These are phyloP conservation scores for Dimargaris cristalligena DNA, from an alignment of 192 early-diverging fungal genomes.

Conservation along the genomic window DNA sequence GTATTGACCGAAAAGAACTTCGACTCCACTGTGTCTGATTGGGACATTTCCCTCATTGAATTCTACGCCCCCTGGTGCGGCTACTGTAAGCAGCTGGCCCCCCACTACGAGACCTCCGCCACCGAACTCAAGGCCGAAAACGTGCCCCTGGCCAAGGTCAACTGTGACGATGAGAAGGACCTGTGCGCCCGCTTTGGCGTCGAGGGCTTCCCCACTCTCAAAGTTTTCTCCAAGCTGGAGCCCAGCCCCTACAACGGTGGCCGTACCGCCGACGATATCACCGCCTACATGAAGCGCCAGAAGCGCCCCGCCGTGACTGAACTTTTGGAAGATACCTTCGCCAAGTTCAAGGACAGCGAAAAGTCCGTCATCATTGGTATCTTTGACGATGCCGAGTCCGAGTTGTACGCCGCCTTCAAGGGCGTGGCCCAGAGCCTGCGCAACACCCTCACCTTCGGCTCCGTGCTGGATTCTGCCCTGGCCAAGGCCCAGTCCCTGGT, in stretches of 20 bases:
- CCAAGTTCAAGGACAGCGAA: constrained; percentile 64
- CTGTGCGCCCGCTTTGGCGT: constrained; percentile 70
- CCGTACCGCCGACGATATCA: constrained; percentile 73
- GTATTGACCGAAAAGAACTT: constrained; percentile 44
- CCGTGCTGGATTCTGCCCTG: constrained; percentile 41
- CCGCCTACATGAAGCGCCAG: constrained; percentile 92
- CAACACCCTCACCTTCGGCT: constrained; percentile 75
- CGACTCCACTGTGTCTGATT: constrained; percentile 32
- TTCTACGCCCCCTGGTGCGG: constrained; percentile 98
- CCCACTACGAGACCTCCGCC: constrained; percentile 88
- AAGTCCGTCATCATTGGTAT: constrained; percentile 80
- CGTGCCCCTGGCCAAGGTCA: constrained; percentile 83
- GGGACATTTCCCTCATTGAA: constrained; percentile 70
- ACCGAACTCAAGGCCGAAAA: constrained; percentile 56
- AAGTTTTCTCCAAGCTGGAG: constrained; percentile 62
- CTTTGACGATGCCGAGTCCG: constrained; percentile 41
- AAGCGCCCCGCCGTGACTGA: constrained; percentile 61
- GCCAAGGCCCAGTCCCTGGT: constrained; percentile 34
- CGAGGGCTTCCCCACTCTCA: constrained; percentile 85
- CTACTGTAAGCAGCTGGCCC: constrained; percentile 87
- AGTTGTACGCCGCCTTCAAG: constrained; percentile 47
- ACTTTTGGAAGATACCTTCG: constrained; percentile 48
- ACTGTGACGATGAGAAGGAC: constrained; percentile 79
- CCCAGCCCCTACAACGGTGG: constrained; percentile 65
- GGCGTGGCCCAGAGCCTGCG: constrained; percentile 60